Percentiles rank a stretch among this genome's conserved stretches.
Conservation (phyloP, 768 basidiomycete genomes). For the Phanerochaete sordida region DNA sequence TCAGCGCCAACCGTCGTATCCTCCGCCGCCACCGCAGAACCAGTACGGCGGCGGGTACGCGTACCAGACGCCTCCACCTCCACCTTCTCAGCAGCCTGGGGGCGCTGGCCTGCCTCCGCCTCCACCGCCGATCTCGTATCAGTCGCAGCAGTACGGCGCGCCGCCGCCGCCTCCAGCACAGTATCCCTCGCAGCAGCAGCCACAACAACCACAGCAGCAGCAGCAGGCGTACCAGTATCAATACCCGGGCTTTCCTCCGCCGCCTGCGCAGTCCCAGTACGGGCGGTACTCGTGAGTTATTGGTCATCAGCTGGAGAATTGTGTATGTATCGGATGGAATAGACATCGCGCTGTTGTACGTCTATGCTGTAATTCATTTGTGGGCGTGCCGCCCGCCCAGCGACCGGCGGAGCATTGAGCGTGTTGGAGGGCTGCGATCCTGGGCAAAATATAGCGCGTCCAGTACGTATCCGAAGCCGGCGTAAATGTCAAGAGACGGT, state of each 20-base stretch:
- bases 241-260: constrained; percentile 10
- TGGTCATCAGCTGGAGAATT: background rate
- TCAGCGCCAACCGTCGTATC: constrained; percentile 19
- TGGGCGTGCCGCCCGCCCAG: no score
- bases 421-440: no score
- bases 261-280: constrained; percentile 17
- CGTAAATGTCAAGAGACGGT: no score
- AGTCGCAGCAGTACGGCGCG: constrained; percentile 12
- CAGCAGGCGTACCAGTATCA: constrained; percentile 18
- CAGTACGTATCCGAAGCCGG: no score
- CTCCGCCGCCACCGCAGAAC: constrained; percentile 19
- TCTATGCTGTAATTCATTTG: no score
- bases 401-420: no score
- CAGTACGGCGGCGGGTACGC: constrained; percentile 7
- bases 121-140: constrained; percentile 17
- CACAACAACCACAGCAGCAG: constrained; percentile 3
- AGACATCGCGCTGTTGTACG: no score
- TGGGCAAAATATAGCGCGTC: no score
- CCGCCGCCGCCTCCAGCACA: background rate
- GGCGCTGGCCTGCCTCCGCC: constrained; percentile 12
- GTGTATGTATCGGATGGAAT: background rate
- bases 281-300: constrained; percentile 3
- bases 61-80: constrained; percentile 15
- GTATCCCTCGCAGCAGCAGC: background rate
- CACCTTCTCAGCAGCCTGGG: constrained; percentile 7